Percentiles rank a stretch among this genome's conserved stretches.
These are phyloP conservation scores for Fraxinus velutina DNA, from an alignment of 305 asterid genomes.

Conservation along the genomic window DNA sequence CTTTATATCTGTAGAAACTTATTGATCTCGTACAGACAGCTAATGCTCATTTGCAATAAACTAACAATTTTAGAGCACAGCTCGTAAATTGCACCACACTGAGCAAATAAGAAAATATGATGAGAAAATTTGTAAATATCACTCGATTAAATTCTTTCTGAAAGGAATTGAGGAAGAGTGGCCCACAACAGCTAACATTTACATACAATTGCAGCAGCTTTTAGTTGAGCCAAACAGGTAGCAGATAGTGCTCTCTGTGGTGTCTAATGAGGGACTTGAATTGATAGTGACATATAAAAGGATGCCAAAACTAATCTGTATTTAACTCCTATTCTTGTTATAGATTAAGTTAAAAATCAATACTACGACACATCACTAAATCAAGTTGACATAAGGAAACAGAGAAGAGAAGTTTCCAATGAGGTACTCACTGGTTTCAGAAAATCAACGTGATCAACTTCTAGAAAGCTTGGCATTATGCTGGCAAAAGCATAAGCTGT, in stretches of 20 bases:
- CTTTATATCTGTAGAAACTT: background rate
- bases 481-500: conserved; percentile 88
- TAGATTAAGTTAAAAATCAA: background rate
- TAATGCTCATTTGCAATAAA: background rate
- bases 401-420: conserved; percentile 3
- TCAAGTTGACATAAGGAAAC: background rate
- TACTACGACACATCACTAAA: background rate
- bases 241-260: background rate
- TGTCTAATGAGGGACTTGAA: background rate
- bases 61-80: background rate
- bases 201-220: background rate
- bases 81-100: background rate
- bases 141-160: background rate
- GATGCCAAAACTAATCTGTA: background rate
- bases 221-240: background rate
- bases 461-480: conserved; percentile 81
- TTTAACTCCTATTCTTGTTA: background rate
- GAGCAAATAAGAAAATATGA: background rate
- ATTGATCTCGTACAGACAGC: background rate
- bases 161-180: background rate
- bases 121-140: background rate
- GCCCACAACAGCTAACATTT: background rate
- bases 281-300: background rate
- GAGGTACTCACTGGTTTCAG: conserved; percentile 66
- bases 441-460: conserved; percentile 87